phyloP scores from a whole-genome alignment of 31 red algal species.

The Odonthalia washingtoniensis region DNA sequence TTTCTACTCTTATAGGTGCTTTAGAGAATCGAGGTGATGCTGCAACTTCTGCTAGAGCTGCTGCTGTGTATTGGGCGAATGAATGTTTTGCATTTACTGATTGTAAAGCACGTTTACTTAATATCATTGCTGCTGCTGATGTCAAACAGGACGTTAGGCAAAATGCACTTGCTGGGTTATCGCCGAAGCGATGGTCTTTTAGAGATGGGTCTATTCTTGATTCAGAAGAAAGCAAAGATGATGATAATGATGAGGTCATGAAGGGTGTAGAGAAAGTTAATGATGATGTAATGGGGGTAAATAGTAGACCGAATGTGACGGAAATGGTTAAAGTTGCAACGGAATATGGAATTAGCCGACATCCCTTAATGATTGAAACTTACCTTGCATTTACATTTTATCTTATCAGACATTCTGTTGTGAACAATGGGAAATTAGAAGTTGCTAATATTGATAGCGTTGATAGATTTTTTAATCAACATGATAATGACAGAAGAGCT shows the following conservation, averaged over 20 bases:
- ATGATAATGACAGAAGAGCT: background rate
- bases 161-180: background rate
- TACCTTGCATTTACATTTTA: background rate
- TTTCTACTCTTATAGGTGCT: constrained; percentile 16
- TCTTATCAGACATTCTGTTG: background rate
- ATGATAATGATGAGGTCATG: too few relatives aligned
- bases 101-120: constrained; percentile 52
- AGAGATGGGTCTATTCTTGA: too few relatives aligned
- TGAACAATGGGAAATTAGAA: background rate
- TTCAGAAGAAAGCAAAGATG: too few relatives aligned
- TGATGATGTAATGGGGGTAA: too few relatives aligned
- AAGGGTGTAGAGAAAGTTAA: too few relatives aligned
- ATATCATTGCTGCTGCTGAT: constrained; percentile 66
- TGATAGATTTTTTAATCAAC: background rate
- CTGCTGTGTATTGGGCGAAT: constrained; percentile 80
- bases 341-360: too few relatives aligned
- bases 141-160: background rate
- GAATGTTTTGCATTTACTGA: constrained; percentile 67
- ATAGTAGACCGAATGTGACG: too few relatives aligned
- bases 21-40: constrained; percentile 29
- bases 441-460: background rate
- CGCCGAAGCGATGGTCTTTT: background rate
- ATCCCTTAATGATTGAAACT: background rate
- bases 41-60: constrained; percentile 41
- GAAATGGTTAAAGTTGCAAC: too few relatives aligned